Percentiles rank a stretch among this genome's conserved stretches.
Conservation (phyloP, 2,329 filamentous ascomycete species). For the Magnaporthales sp. region DNA sequence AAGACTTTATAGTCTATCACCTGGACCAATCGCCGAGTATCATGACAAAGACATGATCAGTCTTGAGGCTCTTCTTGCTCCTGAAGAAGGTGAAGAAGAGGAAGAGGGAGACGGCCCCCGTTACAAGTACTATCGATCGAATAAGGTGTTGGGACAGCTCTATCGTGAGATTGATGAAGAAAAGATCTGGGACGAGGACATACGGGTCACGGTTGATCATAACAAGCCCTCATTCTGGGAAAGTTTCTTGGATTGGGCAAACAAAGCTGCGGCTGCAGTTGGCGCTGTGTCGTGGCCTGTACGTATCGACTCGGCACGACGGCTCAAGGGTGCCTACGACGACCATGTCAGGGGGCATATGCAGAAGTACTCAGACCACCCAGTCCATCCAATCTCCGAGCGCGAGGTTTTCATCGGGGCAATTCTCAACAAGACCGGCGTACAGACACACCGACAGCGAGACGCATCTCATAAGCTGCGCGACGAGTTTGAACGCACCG, state of each 20-base stretch:
- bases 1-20: conserved; percentile 28
- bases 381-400: conserved; percentile 34
- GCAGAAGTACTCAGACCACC: conserved; percentile 35
- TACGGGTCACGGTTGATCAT: conserved; percentile 21
- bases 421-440: conserved; percentile 41
- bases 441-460: conserved; percentile 40
- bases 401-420: conserved; percentile 46
- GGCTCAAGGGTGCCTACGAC: conserved; percentile 33
- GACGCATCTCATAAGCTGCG: conserved; percentile 42
- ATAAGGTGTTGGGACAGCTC: conserved; percentile 60
- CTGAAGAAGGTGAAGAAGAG: conserved; percentile 30
- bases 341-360: conserved; percentile 30
- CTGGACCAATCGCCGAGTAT: conserved; percentile 33
- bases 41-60: conserved; percentile 34
- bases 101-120: conserved; percentile 33
- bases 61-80: conserved; percentile 21
- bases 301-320: conserved; percentile 27
- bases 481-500: conserved; percentile 40
- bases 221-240: conserved; percentile 32
- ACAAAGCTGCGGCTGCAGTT: conserved; percentile 17
- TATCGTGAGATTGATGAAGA: conserved; percentile 68
- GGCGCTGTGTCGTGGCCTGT: conserved; percentile 24
- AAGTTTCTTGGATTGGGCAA: conserved; percentile 24
- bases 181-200: conserved; percentile 49
- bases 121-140: conserved; percentile 54